Conservation (phyloP, 495 filamentous ascomycete species). For the Mycothermus thermophilus region DNA sequence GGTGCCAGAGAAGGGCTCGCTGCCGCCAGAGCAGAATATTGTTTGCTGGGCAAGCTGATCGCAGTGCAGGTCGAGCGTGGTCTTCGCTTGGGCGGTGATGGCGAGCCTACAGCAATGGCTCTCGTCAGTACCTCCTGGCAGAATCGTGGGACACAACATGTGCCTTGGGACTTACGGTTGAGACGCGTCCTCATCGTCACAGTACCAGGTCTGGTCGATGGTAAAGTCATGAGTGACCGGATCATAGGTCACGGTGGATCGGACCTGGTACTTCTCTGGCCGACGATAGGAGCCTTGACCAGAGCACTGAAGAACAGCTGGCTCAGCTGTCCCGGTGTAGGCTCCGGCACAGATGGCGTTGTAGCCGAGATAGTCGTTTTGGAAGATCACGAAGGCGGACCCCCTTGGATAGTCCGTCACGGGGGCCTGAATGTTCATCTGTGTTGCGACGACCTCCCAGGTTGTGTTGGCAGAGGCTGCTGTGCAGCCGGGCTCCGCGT, state of each 20-base stretch:
- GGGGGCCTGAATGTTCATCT: conserved; percentile 4
- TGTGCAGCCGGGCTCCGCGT: conserved; percentile 12
- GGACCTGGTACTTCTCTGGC: conserved; percentile 5
- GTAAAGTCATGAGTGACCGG: conserved; percentile 2
- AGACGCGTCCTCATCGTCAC: conserved; percentile 9
- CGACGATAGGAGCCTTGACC: conserved; percentile 1
- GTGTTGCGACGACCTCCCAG: conserved; percentile 6
- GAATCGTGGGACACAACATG: not conserved
- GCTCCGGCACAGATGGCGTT: conserved; percentile 3
- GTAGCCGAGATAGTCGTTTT: conserved; percentile 5
- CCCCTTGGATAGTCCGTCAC: not conserved
- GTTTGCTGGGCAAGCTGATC: conserved; percentile 1
- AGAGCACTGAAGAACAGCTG: not conserved
- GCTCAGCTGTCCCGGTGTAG: not conserved
- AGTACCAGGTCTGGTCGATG: conserved; percentile 15
- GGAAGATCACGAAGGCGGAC: conserved; percentile 5
- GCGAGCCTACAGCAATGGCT: conserved; percentile 1
- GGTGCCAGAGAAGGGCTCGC: conserved; percentile 5
- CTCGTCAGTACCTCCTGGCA: not conserved
- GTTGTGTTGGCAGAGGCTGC: conserved; percentile 4
- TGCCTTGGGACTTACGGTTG: conserved; percentile 4
- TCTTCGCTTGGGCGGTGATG: conserved; percentile 4
- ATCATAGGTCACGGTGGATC: conserved; percentile 1
- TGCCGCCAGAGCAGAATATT: conserved; percentile 9
- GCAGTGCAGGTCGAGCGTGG: conserved; percentile 5